Conservation (phyloP, 768 basidiomycete species). For the Kondoa malvinella region DNA sequence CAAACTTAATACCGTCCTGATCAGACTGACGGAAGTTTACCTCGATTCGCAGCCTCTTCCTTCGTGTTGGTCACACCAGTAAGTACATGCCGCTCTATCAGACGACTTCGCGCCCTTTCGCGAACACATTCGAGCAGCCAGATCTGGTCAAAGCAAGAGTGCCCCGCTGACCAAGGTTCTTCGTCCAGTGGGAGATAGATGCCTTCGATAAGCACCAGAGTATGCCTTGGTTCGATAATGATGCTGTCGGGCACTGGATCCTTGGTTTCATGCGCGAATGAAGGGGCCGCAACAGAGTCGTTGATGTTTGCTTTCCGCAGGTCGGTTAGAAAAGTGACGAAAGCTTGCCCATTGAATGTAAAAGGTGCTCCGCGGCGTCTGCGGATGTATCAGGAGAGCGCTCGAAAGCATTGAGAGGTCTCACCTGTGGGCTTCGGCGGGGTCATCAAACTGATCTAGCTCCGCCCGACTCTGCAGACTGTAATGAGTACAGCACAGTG, state of each 20-base stretch:
- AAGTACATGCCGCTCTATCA: not conserved
- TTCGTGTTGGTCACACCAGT: not conserved
- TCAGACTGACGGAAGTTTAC: not conserved
- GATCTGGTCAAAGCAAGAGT: not conserved
- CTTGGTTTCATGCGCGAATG: conserved; percentile 1
- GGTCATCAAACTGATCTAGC: not conserved
- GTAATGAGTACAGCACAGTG: not conserved
- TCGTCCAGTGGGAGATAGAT: not conserved
- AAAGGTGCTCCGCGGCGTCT: conserved; percentile 3
- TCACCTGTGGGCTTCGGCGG: not conserved
- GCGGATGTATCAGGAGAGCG: not conserved
- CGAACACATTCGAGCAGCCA: not conserved
- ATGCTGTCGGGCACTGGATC: not conserved
- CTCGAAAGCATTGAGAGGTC: not conserved
- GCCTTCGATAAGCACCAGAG: not conserved
- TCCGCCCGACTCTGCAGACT: not conserved
- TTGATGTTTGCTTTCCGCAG: not conserved
- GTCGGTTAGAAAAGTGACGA: not conserved
- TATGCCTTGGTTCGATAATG: not conserved
- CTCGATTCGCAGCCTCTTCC: not conserved
- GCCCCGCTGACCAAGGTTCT: not conserved
- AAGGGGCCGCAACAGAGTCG: not conserved
- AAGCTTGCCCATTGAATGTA: not conserved
- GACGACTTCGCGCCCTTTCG: not conserved
- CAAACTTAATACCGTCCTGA: not conserved